A percentile compares a stretch with the other conserved stretches of the same genome.
phyloP scores from a whole-genome alignment of 2,329 filamentous ascomycete genomes.

The Cryphonectria radicalis region DNA sequence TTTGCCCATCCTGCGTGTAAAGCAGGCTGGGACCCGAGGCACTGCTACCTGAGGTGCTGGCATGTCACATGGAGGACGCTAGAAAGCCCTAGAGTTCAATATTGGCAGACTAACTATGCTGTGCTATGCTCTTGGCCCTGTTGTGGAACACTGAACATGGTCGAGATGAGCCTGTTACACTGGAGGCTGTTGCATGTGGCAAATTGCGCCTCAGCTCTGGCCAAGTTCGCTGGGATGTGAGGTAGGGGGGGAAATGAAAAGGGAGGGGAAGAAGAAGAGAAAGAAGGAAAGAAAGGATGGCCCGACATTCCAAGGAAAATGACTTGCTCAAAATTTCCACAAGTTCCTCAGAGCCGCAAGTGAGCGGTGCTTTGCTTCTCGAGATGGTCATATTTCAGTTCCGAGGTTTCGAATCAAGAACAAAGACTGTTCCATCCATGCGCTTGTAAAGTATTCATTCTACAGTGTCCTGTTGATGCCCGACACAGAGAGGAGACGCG shows the following conservation, averaged over 20 bases:
- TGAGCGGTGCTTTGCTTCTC: neutral
- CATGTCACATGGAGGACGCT: neutral
- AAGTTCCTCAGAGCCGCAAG: neutral
- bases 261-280: neutral
- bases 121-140: neutral
- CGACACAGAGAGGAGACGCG: neutral
- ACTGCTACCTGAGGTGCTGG: neutral
- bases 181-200: neutral
- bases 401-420: neutral
- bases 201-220: constrained; percentile 1
- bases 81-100: neutral
- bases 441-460: neutral
- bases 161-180: neutral
- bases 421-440: neutral
- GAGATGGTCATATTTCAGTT: neutral
- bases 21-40: no score
- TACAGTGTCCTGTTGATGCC: neutral
- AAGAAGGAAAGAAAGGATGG: neutral
- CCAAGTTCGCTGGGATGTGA: neutral
- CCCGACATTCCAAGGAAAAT: neutral
- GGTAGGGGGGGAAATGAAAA: no score
- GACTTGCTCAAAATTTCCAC: neutral
- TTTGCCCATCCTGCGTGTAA: neutral
- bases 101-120: neutral
- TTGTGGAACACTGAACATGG: neutral